A percentile compares a stretch with the other conserved stretches of the same genome.
These are phyloP conservation scores for Chaetomidium leptoderma DNA, from an alignment of 495 filamentous ascomycete species.

Conservation along the genomic window DNA sequence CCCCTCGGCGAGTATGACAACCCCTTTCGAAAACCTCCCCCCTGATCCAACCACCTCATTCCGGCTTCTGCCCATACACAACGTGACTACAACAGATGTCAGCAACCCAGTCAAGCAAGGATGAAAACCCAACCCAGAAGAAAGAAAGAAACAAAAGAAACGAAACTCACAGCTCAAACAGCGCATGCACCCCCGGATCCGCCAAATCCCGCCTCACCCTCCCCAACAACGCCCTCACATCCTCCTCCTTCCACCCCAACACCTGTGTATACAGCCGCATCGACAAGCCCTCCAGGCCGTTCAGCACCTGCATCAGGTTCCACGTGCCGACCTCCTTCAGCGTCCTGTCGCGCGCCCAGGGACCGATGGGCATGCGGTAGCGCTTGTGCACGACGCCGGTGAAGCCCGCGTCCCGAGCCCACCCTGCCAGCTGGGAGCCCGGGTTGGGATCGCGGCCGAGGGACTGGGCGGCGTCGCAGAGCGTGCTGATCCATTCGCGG, in stretches of 20 bases:
- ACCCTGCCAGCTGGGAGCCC: conserved; percentile 33
- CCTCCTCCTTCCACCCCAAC: conserved; percentile 49
- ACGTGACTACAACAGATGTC: conserved; percentile 12
- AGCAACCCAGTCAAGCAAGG: conserved; percentile 5
- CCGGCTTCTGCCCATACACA: conserved; percentile 17
- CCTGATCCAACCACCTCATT: conserved; percentile 2
- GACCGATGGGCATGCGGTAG: conserved; percentile 54
- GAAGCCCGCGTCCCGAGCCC: conserved; percentile 53
- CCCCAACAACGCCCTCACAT: conserved; percentile 52
- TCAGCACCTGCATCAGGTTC: conserved; percentile 36
- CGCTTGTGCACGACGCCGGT: conserved; percentile 45
- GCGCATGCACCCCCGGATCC: conserved; percentile 46
- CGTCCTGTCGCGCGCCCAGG: conserved; percentile 55
- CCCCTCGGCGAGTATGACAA: no score
- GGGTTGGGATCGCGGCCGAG: conserved; percentile 40
- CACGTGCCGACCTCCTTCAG: conserved; percentile 45
- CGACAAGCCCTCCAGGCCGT: conserved; percentile 43
- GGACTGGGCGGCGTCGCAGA: conserved; percentile 37
- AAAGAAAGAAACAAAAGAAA: neutral
- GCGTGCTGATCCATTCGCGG: conserved; percentile 29
- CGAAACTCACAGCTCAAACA: conserved; percentile 19
- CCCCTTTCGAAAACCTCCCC: no score
- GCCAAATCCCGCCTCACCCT: conserved; percentile 51
- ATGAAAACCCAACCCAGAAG: neutral
- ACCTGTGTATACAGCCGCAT: conserved; percentile 46